Evolutionary conservation across 345 rosid genomes (phyloP), one percentile per base, ranked within the genome.

Genomic region (Dipteronia dyeriana): DNA sequence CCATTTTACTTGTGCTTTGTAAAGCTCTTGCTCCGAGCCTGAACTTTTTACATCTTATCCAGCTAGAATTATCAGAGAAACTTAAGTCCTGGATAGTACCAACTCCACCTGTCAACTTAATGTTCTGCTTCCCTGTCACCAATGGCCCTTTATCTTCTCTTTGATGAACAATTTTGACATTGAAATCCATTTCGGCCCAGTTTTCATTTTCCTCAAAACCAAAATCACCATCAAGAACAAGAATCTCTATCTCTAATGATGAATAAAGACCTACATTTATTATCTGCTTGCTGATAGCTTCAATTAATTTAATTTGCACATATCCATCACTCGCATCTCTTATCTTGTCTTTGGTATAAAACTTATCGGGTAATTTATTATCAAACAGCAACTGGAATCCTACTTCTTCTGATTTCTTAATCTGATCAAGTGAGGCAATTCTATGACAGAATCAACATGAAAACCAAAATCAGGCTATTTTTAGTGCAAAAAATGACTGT

Each of bases 1-100:
- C 82, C 38, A 34, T 34, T 9, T 34, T 34, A 5, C 81, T 49
- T 56, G 17, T 25, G 20, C 65, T 90, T 56, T 78, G 86, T 63
- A 79, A 39, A 12, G 82, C 60, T 57, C 76, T 86, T 71, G 90
- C 99, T 43, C 97, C 98, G 72, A 95, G 56, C 79, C 93, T 84
- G 83, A 95, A 95, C 76, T 74, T 88, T 26, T 96, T 9, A 63
- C 97, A 95, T 25, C 94, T 90, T 95, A 76, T 95, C 99, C 0
- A 98, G 38, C 38, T 34, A 34, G 38, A 34, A 34, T 34, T 4
- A 34, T 34, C 38, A 4, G 38, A 34, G 38, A 85, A 92, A 2
- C 63, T 47, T 1, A 95, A 54, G 3, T 89, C 85, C 22, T 78
- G 74, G 2, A 93, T 38, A 9, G 38, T 26, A 39, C 86, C 95